Conservation (phyloP, 2,329 filamentous ascomycete species). For the Epichloe brachyelytri region DNA sequence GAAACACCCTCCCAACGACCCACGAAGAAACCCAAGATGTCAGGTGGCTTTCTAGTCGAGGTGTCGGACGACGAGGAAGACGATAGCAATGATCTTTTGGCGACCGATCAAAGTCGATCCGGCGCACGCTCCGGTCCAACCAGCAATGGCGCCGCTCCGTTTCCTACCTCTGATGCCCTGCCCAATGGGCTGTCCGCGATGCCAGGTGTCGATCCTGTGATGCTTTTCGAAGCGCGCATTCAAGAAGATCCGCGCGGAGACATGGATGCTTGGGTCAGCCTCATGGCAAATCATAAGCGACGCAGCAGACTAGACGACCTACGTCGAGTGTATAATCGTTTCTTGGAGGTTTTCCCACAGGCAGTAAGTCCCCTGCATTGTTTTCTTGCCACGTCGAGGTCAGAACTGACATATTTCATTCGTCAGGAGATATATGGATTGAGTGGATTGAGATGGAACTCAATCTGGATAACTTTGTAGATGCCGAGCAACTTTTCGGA, state of each 20-base stretch:
- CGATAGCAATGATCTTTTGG: constrained; percentile 12
- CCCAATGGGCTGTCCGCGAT: constrained; percentile 23
- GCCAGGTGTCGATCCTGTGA: constrained; percentile 51
- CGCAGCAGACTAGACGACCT: constrained; percentile 74
- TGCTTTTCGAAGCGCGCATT: constrained; percentile 79
- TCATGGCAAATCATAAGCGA: constrained; percentile 75
- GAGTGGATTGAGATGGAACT: constrained; percentile 83
- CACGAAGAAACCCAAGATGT: constrained; percentile 42
- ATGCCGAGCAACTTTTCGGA: constrained; percentile 73
- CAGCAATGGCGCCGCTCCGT: constrained; percentile 11
- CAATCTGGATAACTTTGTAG: constrained; percentile 66
- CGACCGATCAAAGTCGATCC: neutral
- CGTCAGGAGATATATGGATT: constrained; percentile 76
- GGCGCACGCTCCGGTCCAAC: constrained; percentile 8
- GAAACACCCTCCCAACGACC: constrained; percentile 16
- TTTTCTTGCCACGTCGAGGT: neutral
- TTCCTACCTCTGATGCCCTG: constrained; percentile 13
- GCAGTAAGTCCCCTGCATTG: constrained; percentile 49
- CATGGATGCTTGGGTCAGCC: constrained; percentile 76
- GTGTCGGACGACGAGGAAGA: constrained; percentile 46
- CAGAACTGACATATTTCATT: constrained; percentile 14
- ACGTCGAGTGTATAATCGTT: constrained; percentile 69
- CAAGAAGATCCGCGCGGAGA: constrained; percentile 88
- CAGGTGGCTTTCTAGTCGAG: constrained; percentile 46
- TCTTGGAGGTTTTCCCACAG: constrained; percentile 78